Evolutionary conservation across 345 rosid species (phyloP), one percentile per base, ranked within the genome.

Genomic region (Rhodamnia argentea): DNA sequence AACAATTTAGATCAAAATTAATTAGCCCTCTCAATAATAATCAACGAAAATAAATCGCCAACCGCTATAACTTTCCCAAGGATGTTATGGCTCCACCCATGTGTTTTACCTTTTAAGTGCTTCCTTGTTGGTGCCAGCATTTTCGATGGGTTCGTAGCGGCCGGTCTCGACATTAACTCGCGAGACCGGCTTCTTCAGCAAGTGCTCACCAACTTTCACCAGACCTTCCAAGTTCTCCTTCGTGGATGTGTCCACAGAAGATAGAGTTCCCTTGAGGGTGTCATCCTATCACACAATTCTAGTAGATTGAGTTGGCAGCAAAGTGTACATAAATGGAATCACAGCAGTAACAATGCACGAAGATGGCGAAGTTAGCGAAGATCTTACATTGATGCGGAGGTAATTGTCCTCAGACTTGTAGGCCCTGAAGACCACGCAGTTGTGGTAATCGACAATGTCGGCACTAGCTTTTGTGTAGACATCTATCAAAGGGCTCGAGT

Each of bases 401-500:
- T 96, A 96, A 32, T 88, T 94, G 3, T 92, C 87, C 75, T 95
- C 89, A 0, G 94, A 93, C 3, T 89, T 55, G 83, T 93, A 91
- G 86, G 98, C 94, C 86, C 88, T 62, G 82, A 94, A 96, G 76
- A 91, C 90, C 16, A 90, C 94, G 16, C 42, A 70, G 83, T 88
- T 93, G 50, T 94, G 92, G 87, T 86, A 96, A 85, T 96, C 94
- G 83, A 96, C 89, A 93, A 96, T 89, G 84, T 94, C 94, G 2
- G 88, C 87, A 81, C 92, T 85, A 8, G 94, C 94, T 81, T 92
- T 90, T 40, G 82, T 32, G 55, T 86, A 92, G 58, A 91, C 92
- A 83, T 93, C 93, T 13, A 95, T 56, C 52, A 96, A 26, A 1
- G 99, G 98, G 82, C 91, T 88, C 27, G 89, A 58, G 10, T 93